Base-by-base conservation (phyloP, 202 grass and related monocot genomes). In the Schoenoplectus tabernaemontani region DNA sequence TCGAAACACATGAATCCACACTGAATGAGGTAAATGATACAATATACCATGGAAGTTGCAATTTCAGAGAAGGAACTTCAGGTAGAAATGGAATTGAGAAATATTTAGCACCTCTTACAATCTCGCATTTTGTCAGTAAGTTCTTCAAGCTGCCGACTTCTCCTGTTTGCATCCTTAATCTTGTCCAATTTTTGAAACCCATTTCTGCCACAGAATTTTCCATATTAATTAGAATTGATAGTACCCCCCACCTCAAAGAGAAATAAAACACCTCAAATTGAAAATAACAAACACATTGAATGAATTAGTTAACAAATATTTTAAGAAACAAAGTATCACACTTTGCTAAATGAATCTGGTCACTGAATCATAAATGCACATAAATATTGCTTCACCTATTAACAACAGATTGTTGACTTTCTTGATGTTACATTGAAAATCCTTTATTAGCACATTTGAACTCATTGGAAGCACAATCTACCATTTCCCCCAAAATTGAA, bases 51-150 rank as follows among this genome's bases (percentile, higher is more conserved):
- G 54, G 23, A 72, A 76, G 34, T 23, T 44, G 77, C 24, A 11
- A 50, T 58, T 28, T 50, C 46, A 28, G 23, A 38, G 0, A 28
- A 82, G 53, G 28, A 2, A 30, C 3, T 58, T 73, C 62, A 51
- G 28, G 23, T 39, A 78, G 11, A 44, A 33, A 48, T 69, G 1
- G 2, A 16, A 9, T 33, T 23, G 12, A 57, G 63, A 36, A 82
- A 76, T 41, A 51, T 82, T 5, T 38, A 56, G 32, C 64, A 97
- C 95, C 91, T 94, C 81, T 97, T 97, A 87, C 95, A 97, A 3
- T 97, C 89, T 47, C 95, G 87, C 95, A 97, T 94, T 88, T 97
- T 94, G n/a, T 92, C 95, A 2, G 95, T 94, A 19, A 97, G 91
- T 65, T 94, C 95, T 79, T 97, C 91, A 16, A 97, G 88, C 78